Evolutionary conservation across 495 filamentous ascomycete genomes (phyloP).

Genomic region (Pyrenopolyporus hunteri): DNA sequence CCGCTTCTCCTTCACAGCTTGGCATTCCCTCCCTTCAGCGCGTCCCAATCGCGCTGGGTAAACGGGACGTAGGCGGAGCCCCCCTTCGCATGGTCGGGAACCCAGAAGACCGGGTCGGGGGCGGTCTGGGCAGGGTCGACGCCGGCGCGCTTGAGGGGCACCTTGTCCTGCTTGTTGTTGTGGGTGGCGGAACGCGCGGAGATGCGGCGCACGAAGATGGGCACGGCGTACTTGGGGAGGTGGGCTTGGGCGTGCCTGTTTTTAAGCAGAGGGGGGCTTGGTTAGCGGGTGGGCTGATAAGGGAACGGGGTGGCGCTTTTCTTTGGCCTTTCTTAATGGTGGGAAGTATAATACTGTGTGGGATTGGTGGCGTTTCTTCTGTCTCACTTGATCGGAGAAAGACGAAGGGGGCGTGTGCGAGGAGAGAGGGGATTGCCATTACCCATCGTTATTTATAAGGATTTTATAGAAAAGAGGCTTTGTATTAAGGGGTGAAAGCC

Average conservation of each 20-base stretch:
- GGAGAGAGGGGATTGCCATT: too few relatives aligned
- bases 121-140: conserved; percentile 66
- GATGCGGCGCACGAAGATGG: conserved; percentile 73
- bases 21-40: conserved; percentile 55
- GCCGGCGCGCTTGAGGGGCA: conserved; percentile 72
- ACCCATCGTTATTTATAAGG: too few relatives aligned
- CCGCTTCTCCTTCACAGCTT: conserved; percentile 43
- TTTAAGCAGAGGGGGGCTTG: not conserved
- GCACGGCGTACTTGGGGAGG: conserved; percentile 77
- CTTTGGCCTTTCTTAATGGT: not conserved
- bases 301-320: not conserved
- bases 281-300: too few relatives aligned
- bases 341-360: not conserved
- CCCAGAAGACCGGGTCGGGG: conserved; percentile 62
- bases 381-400: too few relatives aligned
- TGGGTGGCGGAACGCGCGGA: conserved; percentile 67
- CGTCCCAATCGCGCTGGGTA: conserved; percentile 62
- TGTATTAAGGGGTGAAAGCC: not conserved
- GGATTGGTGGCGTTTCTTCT: conserved; percentile 8
- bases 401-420: not conserved
- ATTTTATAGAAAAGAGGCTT: not conserved
- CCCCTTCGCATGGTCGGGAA: conserved; percentile 55
- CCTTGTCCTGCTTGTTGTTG: conserved; percentile 87
- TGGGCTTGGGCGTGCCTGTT: conserved; percentile 57
- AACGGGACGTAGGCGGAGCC: conserved; percentile 61